Conservation (phyloP, 306 rosid species). For the Trifolium dubium region DNA sequence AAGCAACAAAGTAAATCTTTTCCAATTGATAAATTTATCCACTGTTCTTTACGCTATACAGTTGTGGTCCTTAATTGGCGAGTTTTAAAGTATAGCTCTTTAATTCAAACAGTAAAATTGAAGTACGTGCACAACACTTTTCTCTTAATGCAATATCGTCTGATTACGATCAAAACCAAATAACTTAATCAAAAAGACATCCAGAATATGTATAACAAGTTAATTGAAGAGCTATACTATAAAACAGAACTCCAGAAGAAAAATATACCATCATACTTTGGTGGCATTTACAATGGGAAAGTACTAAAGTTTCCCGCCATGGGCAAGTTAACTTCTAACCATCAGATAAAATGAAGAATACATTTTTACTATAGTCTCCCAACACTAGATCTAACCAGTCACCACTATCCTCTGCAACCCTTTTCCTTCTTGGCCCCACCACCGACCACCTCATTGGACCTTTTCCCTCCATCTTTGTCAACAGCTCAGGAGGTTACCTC, state of each 20-base stretch:
- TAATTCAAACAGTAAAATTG: constrained; percentile 8
- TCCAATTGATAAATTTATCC: constrained; percentile 1
- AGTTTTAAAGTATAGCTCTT: constrained; percentile 17
- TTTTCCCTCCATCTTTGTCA: too few species aligned
- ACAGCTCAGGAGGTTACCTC: too few species aligned
- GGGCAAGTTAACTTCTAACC: too few species aligned
- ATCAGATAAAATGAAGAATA: too few species aligned
- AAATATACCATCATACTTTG: not conserved
- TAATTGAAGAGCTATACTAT: not conserved
- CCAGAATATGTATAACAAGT: not conserved
- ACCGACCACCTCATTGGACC: too few species aligned
- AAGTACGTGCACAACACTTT: not conserved
- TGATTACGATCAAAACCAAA: constrained; percentile 19
- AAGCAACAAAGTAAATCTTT: not conserved
- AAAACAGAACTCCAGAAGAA: constrained; percentile 27
- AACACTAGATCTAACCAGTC: too few species aligned
- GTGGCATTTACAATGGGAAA: too few species aligned
- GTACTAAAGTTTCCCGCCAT: too few species aligned
- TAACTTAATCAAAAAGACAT: constrained; percentile 7
- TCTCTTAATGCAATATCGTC: not conserved
- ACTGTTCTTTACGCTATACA: not conserved
- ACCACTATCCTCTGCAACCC: too few species aligned
- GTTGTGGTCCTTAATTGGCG: constrained; percentile 22
- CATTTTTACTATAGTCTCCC: too few species aligned
- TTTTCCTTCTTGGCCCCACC: too few species aligned